Evolutionary conservation across 1,284 basidiomycete genomes (phyloP).

Genomic region (Malassezia equina): DNA sequence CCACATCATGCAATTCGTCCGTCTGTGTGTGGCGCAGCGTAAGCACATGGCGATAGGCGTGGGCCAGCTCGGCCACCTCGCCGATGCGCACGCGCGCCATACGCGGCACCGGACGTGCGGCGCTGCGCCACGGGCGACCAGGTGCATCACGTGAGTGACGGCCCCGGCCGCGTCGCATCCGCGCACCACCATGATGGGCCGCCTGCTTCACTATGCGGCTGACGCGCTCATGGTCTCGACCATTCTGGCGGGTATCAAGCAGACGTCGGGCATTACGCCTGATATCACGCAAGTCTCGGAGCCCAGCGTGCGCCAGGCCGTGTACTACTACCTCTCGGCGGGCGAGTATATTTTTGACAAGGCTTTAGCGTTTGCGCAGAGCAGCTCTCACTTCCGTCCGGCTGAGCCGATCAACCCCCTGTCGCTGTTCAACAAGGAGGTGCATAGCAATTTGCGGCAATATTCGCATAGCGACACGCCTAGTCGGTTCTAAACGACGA

Average conservation of each 20-base stretch:
- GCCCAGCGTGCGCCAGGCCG: constrained; percentile 61
- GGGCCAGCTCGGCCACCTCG: constrained; percentile 13
- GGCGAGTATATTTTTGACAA: constrained; percentile 74
- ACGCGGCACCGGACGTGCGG: not conserved
- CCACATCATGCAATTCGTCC: constrained; percentile 34
- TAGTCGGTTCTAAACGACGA: not conserved
- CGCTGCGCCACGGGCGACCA: not conserved
- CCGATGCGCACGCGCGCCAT: constrained; percentile 13
- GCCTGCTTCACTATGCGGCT: constrained; percentile 69
- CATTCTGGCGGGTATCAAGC: constrained; percentile 78
- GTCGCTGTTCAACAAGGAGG: not conserved
- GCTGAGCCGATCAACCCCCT: constrained; percentile 5
- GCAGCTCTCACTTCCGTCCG: constrained; percentile 14
- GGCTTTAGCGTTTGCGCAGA: constrained; percentile 20
- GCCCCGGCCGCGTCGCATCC: constrained; percentile 1
- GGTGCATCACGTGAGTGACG: not conserved
- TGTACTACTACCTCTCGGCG: constrained; percentile 70
- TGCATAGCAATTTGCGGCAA: not conserved
- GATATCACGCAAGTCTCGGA: constrained; percentile 49
- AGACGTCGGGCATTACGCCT: constrained; percentile 52
- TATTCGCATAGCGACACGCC: constrained; percentile 1
- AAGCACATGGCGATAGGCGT: constrained; percentile 33
- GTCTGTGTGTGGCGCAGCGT: constrained; percentile 27
- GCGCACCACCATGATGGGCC: constrained; percentile 52
- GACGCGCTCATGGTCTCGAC: constrained; percentile 81